A percentile compares a stretch with the other conserved stretches of the same genome.
Conservation (phyloP, 2,329 filamentous ascomycete species). For the Alternaria brassicicola region DNA sequence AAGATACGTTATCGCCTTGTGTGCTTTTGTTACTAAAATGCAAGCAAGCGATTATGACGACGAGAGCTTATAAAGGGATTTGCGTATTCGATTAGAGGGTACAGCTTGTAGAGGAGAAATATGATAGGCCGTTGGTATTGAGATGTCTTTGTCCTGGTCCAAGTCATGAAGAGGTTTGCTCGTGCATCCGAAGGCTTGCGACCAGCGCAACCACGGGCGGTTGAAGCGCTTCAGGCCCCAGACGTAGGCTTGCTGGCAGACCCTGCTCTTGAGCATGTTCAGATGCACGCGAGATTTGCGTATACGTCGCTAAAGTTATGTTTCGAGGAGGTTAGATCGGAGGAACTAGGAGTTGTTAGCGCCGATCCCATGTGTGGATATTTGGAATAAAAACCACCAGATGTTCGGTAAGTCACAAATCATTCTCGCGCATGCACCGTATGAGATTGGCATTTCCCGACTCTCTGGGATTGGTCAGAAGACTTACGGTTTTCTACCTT, state of each 20-base stretch:
- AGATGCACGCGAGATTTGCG: conserved; percentile 17
- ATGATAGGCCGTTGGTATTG: neutral
- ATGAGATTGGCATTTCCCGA: neutral
- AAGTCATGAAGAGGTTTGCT: neutral
- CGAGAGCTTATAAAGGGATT: neutral
- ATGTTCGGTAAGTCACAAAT: conserved; percentile 10
- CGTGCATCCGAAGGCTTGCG: neutral
- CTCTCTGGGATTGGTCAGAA: conserved; percentile 29
- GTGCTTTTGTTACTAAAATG: neutral
- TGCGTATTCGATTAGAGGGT: neutral
- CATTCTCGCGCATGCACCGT: conserved; percentile 2
- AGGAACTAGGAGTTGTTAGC: conserved; percentile 23
- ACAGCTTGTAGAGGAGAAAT: neutral
- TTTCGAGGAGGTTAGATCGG: conserved; percentile 20
- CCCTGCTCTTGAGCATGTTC: conserved; percentile 7
- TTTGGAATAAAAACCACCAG: conserved; percentile 40
- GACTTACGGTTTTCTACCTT: conserved; percentile 1
- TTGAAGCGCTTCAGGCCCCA: neutral
- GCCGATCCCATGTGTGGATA: conserved; percentile 21
- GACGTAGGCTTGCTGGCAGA: conserved; percentile 1
- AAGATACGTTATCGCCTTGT: neutral
- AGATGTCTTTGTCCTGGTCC: neutral
- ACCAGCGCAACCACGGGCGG: neutral
- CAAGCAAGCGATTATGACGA: neutral
- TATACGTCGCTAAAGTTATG: conserved; percentile 13